A percentile compares a stretch with the other conserved stretches of the same genome.
phyloP scores from a whole-genome alignment of 176 grass and related monocot genomes.

The Triticum dicoccoides region DNA sequence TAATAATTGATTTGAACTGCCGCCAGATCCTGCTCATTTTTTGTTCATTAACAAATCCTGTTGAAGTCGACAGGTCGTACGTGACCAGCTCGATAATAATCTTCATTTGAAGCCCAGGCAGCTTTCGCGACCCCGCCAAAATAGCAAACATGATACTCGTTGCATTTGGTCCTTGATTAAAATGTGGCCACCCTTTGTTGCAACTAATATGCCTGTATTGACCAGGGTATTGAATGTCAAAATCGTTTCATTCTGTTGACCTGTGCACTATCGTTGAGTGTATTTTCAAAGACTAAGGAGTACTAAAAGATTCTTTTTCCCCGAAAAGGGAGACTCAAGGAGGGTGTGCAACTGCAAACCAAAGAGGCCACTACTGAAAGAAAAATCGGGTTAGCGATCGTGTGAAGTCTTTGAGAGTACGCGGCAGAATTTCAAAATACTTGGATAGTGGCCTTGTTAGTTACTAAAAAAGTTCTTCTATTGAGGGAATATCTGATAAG shows the following conservation, averaged over 20 bases:
- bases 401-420: background rate
- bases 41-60: background rate
- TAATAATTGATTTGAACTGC: background rate
- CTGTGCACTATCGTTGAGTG: background rate
- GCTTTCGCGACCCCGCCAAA: background rate
- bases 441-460: background rate
- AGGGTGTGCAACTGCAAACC: background rate
- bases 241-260: background rate
- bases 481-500: too few species aligned
- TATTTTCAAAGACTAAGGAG: background rate
- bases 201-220: background rate
- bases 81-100: background rate
- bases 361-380: background rate
- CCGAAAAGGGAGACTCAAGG: too few species aligned
- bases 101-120: background rate
- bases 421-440: background rate
- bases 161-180: background rate
- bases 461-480: too few species aligned
- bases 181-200: background rate
- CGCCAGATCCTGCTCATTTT: background rate
- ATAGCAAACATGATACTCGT: background rate
- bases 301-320: background rate
- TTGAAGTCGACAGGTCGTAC: background rate
- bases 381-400: background rate
- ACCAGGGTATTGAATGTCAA: background rate